Base-by-base conservation (phyloP, 176 grass and related monocot species). In the Saccharum spontaneum region DNA sequence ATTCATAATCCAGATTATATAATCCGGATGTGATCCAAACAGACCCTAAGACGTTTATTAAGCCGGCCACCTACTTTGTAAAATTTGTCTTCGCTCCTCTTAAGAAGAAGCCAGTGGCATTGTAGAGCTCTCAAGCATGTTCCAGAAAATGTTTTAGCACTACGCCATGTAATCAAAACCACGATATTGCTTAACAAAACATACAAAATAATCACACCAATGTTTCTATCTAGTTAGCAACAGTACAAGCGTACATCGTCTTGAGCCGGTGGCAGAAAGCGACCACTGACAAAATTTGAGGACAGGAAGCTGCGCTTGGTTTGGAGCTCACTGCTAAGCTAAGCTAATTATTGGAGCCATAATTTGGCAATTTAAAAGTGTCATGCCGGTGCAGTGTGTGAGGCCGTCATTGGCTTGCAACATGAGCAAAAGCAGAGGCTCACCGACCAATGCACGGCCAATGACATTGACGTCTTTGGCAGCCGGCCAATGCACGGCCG, bases 201-300 rank as follows among this genome's bases (percentile, higher is more conserved):
- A 63, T 20, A 54, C 6, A 54, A 7, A 54, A 52, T 52, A 17
- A 52, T 1, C 48, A 17, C 20, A 38, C 26, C 9, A 30, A 63
- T 72, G 22, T 22, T 22, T 77, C 14, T 52, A 52, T 54, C 50
- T 54, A 54, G 17, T 43, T 70, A 30, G 79, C 41, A 45, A 72
- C 43, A 55, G 30, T 24, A 6, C 24, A 17, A 69, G 30, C 2
- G 20, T 24, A 39, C 64, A 57, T 1, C 57, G 52, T 33, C 5
- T 36, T 33, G 11, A 63, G 46, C 34, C 7, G 77, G 82, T 75
- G 77, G 38, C 38, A 7, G 84, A 90, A 86, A 79, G 74, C 67
- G 74, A 86, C 74, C 66, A 31, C 2, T 30, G 84, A 86, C 84
- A 90, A 86, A 90, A 68, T 6, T 68, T 70, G 70, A 76, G 83